Evolutionary conservation across 192 early-diverging fungal species (phyloP).

Genomic region (Entomortierella lignicola): DNA sequence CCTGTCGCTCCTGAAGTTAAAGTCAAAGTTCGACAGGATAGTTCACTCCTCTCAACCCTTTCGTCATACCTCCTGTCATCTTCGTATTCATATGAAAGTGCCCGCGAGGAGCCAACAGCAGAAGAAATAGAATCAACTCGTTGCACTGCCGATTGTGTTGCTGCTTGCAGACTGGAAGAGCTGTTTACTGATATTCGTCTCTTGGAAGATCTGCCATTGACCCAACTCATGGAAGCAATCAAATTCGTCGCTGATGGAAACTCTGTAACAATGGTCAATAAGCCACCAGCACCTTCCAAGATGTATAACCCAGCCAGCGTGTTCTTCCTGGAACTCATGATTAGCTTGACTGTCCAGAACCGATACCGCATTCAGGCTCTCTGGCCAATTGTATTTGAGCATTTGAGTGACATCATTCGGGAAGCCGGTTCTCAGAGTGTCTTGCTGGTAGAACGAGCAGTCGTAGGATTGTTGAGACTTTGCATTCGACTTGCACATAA

Average conservation of each 20-base stretch:
- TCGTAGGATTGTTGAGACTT: constrained; percentile 78
- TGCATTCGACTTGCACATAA: constrained; percentile 77
- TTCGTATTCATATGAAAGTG: constrained; percentile 62
- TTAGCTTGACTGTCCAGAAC: constrained; percentile 82
- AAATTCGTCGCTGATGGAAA: constrained; percentile 62
- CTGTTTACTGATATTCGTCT: constrained; percentile 78
- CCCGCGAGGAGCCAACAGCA: constrained; percentile 70
- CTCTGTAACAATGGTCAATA: constrained; percentile 38
- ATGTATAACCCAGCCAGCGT: constrained; percentile 72
- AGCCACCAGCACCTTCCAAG: constrained; percentile 46
- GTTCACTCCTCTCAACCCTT: constrained; percentile 81
- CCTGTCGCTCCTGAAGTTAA: constrained; percentile 50
- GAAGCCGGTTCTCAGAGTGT: constrained; percentile 70
- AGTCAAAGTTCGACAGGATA: constrained; percentile 62
- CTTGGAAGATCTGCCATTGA: constrained; percentile 73
- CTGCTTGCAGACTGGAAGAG: constrained; percentile 76
- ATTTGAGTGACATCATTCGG: constrained; percentile 80
- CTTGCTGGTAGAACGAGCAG: constrained; percentile 80
- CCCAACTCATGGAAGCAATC: constrained; percentile 69
- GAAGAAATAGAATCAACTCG: constrained; percentile 78
- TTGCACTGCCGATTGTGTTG: constrained; percentile 74
- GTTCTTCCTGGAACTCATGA: constrained; percentile 81
- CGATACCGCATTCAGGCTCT: constrained; percentile 72
- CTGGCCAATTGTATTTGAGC: constrained; percentile 73
- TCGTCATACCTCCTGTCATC: constrained; percentile 81